phyloP scores from a whole-genome alignment of 139 green algal genomes.

The Chlorella sp. region DNA sequence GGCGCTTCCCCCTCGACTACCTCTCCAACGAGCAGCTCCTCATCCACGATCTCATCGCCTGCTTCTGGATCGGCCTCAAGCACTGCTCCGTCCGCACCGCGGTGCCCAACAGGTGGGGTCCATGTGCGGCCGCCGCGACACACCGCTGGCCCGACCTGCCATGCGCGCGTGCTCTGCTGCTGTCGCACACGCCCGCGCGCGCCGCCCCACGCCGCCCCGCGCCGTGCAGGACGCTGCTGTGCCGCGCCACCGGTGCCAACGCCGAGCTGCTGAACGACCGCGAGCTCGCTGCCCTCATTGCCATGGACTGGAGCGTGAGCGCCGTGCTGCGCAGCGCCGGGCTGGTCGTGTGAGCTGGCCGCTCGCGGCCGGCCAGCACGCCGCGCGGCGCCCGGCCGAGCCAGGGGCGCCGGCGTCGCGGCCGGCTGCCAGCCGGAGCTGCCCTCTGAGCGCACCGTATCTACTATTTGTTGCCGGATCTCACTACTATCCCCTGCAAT shows the following conservation, averaged over 20 bases:
- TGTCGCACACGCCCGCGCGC: not conserved
- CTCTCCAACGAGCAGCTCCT: slow-evolving; percentile 21
- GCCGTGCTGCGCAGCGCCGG: slow-evolving; percentile 19
- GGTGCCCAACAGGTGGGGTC: slow-evolving; percentile 40
- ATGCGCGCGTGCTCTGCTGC: not conserved
- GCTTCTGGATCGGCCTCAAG: slow-evolving; percentile 48
- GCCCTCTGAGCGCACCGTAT: too few relatives aligned
- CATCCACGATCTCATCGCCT: slow-evolving; percentile 41
- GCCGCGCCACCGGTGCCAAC: slow-evolving; percentile 24
- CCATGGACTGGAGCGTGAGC: slow-evolving; percentile 42
- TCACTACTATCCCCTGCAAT: too few relatives aligned
- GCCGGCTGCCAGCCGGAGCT: too few relatives aligned
- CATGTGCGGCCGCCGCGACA: not conserved
- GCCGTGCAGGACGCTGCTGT: slow-evolving; percentile 30
- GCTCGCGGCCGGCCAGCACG: not conserved
- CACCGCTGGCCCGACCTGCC: not conserved
- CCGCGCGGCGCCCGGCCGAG: too few relatives aligned
- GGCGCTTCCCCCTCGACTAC: slow-evolving; percentile 5
- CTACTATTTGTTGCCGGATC: too few relatives aligned
- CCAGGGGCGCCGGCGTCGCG: too few relatives aligned
- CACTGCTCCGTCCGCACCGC: slow-evolving; percentile 37
- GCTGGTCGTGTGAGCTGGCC: slow-evolving; percentile 21
- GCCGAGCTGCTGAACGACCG: slow-evolving; percentile 22
- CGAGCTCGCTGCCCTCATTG: slow-evolving; percentile 30
- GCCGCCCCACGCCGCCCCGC: not conserved